These are phyloP conservation scores for Aspergillus baeticus DNA, from an alignment of 495 filamentous ascomycete species.

Conservation along the genomic window DNA sequence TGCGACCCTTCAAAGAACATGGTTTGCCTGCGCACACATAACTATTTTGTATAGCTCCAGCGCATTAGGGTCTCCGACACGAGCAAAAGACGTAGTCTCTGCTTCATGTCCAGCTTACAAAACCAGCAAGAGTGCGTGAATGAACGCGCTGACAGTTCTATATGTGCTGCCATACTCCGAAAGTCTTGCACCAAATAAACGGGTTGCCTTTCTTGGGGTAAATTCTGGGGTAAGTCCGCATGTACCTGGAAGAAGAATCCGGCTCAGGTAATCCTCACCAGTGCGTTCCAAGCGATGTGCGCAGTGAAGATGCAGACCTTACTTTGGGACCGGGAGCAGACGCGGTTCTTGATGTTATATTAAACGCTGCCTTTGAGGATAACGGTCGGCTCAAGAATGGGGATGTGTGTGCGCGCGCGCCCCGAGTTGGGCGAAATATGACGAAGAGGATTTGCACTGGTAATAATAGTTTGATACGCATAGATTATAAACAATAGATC, in stretches of 20 bases:
- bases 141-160: constrained; percentile 45
- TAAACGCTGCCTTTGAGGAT: constrained; percentile 19
- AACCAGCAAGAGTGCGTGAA: constrained; percentile 44
- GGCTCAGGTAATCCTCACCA: constrained; percentile 10
- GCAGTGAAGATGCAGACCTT: constrained; percentile 39
- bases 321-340: constrained; percentile 33
- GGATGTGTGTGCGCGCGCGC: constrained; percentile 34
- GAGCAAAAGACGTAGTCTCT: constrained; percentile 13
- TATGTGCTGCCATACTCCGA: constrained; percentile 38
- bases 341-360: constrained; percentile 33
- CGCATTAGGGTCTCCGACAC: constrained; percentile 33
- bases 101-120: constrained; percentile 44
- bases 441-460: constrained; percentile 23
- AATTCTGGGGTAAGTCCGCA: constrained; percentile 41
- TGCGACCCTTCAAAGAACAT: too few species aligned
- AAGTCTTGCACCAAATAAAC: too few species aligned
- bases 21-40: too few species aligned
- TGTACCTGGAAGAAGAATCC: background rate
- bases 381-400: constrained; percentile 43
- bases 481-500: background rate
- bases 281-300: constrained; percentile 48
- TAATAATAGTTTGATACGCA: constrained; percentile 1
- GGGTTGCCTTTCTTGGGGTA: constrained; percentile 39
- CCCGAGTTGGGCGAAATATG: constrained; percentile 32
- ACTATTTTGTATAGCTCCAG: constrained; percentile 23